Percentiles rank a stretch among this genome's conserved stretches.
Conservation (phyloP, 352 stramenopile genomes). For the Hyphochytrium catenoides region DNA sequence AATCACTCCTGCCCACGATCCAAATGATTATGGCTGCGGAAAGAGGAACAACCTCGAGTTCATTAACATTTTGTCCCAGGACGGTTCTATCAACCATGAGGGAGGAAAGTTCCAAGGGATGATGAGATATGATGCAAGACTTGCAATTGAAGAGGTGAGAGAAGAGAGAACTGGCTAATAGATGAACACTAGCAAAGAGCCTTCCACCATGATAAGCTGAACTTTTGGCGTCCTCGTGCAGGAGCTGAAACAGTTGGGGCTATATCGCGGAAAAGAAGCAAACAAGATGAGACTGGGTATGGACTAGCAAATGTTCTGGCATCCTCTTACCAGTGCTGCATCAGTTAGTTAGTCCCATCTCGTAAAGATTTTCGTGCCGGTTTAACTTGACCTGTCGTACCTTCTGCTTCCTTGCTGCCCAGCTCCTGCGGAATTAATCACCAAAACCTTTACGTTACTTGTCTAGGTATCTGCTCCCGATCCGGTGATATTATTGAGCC, state of each 20-base stretch:
- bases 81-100: slow-evolving; percentile 88
- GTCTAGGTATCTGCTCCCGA: slow-evolving; percentile 87
- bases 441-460: no score
- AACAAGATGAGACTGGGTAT: slow-evolving; percentile 99
- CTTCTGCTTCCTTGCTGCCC: no score
- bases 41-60: slow-evolving; percentile 91
- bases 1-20: slow-evolving; percentile 96
- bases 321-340: no score
- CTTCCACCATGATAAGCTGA: slow-evolving; percentile 10
- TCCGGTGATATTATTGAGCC: slow-evolving; percentile 98
- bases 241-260: slow-evolving; percentile 70
- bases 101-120: slow-evolving; percentile 55
- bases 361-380: no score
- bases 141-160: slow-evolving; percentile 22
- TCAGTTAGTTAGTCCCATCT: no score
- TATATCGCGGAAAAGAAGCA: slow-evolving; percentile 86
- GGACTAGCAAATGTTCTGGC: no score
- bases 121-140: slow-evolving; percentile 68
- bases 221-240: slow-evolving; percentile 48
- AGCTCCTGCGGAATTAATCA: no score
- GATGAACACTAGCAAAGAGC: not conserved
- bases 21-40: slow-evolving; percentile 96
- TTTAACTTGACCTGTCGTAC: no score
- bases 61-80: slow-evolving; percentile 87
- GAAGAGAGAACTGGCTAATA: slow-evolving; percentile 11